Conservation (phyloP, 2,329 filamentous ascomycete species). For the Alternaria sp. region DNA sequence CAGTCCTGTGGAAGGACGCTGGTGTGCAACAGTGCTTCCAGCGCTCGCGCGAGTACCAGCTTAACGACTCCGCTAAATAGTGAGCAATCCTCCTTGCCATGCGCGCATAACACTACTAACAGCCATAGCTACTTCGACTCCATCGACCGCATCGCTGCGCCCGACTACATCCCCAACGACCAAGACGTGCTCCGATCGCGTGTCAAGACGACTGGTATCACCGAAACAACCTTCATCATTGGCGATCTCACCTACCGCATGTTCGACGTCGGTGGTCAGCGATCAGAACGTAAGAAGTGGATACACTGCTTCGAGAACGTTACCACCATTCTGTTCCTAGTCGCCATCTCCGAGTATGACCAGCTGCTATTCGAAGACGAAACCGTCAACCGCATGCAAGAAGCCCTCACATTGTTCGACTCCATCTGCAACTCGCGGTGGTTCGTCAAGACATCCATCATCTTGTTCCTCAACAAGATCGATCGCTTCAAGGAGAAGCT, state of each 20-base stretch:
- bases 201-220: conserved; percentile 98
- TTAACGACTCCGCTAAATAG: conserved; percentile 97
- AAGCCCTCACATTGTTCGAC: conserved; percentile 74
- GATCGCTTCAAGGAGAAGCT: conserved; percentile 79
- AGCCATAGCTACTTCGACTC: conserved; percentile 87
- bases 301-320: conserved; percentile 99
- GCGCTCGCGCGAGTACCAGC: conserved; percentile 91
- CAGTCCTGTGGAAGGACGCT: conserved; percentile 89
- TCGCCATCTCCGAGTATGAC: conserved; percentile 97
- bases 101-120: conserved; percentile 25
- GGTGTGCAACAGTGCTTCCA: conserved; percentile 96
- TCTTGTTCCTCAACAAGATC: conserved; percentile 79
- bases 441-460: conserved; percentile 77
- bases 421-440: conserved; percentile 76
- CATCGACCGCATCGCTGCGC: conserved; percentile 86
- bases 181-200: conserved; percentile 94
- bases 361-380: conserved; percentile 96
- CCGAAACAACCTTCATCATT: conserved; percentile 94
- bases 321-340: conserved; percentile 93
- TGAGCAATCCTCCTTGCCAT: conserved; percentile 59
- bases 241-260: conserved; percentile 94
- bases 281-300: conserved; percentile 98
- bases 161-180: conserved; percentile 94
- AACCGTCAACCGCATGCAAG: conserved; percentile 80
- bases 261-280: conserved; percentile 96